Evolutionary conservation across 1,284 basidiomycete genomes (phyloP).

Genomic region (Porogramme epimiltina): DNA sequence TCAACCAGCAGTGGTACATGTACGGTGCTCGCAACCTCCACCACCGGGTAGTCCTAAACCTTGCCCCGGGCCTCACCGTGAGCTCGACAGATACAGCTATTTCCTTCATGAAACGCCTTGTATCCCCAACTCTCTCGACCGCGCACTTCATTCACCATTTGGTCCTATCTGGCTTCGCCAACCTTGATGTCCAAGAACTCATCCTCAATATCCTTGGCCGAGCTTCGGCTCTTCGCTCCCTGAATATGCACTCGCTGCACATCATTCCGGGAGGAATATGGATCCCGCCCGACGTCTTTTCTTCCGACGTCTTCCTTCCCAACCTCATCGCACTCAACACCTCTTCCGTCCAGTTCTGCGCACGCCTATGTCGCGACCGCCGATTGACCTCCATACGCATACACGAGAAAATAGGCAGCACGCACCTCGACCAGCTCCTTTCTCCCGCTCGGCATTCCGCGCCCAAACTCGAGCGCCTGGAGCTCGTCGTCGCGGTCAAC

Average conservation of each 20-base stretch:
- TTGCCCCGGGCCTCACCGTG: slow-evolving; percentile 9
- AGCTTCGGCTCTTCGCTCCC: slow-evolving; percentile 20
- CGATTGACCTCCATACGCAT: slow-evolving; percentile 12
- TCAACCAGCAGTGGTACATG: slow-evolving; percentile 20
- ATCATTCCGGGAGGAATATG: slow-evolving; percentile 5
- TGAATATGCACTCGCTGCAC: slow-evolving; percentile 15
- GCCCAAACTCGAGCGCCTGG: slow-evolving; percentile 3
- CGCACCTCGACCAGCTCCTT: slow-evolving; percentile 3
- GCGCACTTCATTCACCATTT: slow-evolving; percentile 24
- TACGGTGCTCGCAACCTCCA: slow-evolving; percentile 23
- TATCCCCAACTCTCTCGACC: slow-evolving; percentile 18
- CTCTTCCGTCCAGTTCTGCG: slow-evolving; percentile 1
- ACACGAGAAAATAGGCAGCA: slow-evolving; percentile 13
- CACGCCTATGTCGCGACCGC: slow-evolving; percentile 1
- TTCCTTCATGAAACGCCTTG: slow-evolving; percentile 18
- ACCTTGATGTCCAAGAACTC: slow-evolving; percentile 12
- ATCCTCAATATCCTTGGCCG: slow-evolving; percentile 17
- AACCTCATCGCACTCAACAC: slow-evolving; percentile 16
- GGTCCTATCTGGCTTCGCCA: slow-evolving; percentile 12
- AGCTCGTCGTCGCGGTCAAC: slow-evolving; percentile 14
- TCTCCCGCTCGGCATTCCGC: neutral
- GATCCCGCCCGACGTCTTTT: slow-evolving; percentile 6
- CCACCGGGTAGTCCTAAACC: slow-evolving; percentile 13
- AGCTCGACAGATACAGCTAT: slow-evolving; percentile 10
- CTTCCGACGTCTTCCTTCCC: slow-evolving; percentile 16